Base-by-base conservation (phyloP, 169 alveolate genomes). In the Plasmodium relictum region DNA sequence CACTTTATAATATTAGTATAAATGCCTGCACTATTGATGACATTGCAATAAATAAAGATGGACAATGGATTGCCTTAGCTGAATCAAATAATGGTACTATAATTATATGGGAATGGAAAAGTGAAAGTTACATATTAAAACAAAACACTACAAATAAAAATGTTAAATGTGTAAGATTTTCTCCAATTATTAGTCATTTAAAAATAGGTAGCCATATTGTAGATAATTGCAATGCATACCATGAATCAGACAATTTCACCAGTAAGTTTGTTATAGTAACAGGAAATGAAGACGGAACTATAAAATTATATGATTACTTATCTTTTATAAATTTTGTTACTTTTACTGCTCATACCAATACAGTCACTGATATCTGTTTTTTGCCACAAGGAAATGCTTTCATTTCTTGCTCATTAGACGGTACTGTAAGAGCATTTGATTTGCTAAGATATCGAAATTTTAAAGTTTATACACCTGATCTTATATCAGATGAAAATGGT, bases 101-200 rank as follows among this genome's bases (percentile, higher is more conserved):
- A 52, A 61, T 98, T 14, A 99, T 99, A 39, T 99, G 99, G 99
- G 99, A 99, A 92, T 99, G 99, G 99, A 97, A 98, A 91, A 96
- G 99, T 69, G 99, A 99, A 88, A 96, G 99, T 12, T 99, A 97
- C 86, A 95, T 99, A 16, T 94, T 98, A 89, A 97, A 98, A 86
- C 98, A 98, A 93, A 97, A 97, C 93, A 99, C 99, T 16, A 99
- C 97, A 71, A 94, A 92, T 62, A 69, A 90, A 89, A 92, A 93
- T 61, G 83, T 93, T 0, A 89, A 92, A 22, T 94, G 94, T 69
- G 94, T 87, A 18, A 92, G 88, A 48, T 94, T 91, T 66, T 93
- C 96, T 8, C 92, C 94, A 6, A 78, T 88, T 14, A 76, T 76
- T 62, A 76, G 89, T 9, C 88, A 73, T 22, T 65, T 78, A 26